Evolutionary conservation across 805 yeast species (phyloP), one percentile per base, ranked within the genome.

Genomic region (Sungouiella blattae): DNA sequence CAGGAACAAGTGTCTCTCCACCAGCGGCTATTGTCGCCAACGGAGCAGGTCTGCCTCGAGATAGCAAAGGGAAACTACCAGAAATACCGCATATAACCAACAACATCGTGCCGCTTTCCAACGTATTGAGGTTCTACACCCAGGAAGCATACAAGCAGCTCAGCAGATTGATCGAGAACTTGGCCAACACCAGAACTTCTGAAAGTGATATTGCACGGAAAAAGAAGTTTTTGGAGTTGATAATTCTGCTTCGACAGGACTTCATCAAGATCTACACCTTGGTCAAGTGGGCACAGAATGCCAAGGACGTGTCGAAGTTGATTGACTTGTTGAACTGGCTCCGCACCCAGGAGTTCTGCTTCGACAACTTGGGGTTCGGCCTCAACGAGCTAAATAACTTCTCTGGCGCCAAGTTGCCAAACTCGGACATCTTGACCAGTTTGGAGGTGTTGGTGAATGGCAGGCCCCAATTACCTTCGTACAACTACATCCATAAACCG

Each of bases 311-410:
- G 40, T 78, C 82, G 29, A 73, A 72, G 35, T 68, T 89, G 43
- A 88, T 93, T 37, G 98, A 93, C 62, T 69, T 91, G 14, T 76
- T 94, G 40, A 83, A 85, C 43, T 93, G 95, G 93, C 70, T 93
- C 26, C 69, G 93, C 42, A 80, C 79, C 32, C 94, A 87, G 50
- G 85, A 86, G 51, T 78, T 74, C 52, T 73, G 72, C 54, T 89
- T 72, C 50, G 83, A 67, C 16, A 60, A 62, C 39, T 47, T 80
- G 62, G 75, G 83, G 13, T 73, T 80, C 62, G 80, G 83, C 9
- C 64, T 88, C 26, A 84, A 80, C 43, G 69, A 71, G n/a, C 64
- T 84, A 16, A 85, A 80, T 44, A 75, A 78, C 33, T 77, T 82
- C n/a, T 75, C 87, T 1, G 85, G 88, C 18, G 98, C 98, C 0